Evolutionary conservation across 352 stramenopile genomes (phyloP), one percentile per base, ranked within the genome.

Genomic region (Pythium utonaiense): DNA sequence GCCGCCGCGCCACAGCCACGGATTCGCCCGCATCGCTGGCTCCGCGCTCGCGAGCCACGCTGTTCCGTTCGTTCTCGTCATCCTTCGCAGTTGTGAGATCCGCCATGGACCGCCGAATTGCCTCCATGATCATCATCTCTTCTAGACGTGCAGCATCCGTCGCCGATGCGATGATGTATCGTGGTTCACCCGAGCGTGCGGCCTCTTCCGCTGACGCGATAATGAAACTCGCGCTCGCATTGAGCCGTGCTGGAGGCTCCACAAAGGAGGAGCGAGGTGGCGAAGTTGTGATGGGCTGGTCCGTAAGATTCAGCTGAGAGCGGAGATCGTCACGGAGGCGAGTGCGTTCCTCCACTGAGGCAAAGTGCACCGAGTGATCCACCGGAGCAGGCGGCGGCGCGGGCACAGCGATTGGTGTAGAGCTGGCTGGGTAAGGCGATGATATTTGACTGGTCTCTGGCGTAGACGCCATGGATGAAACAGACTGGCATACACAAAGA

Each of bases 121-220:
- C 84, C 42, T 93, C 84, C 73, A 93, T 66, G 10, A 93, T 68
- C 81, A 93, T 90, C 53, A 93, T 68, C 50, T 93, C 81, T 49
- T 93, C 84, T 25, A 93, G 66, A 33, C 74, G 74, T 10, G 65
- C 72, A 21, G 80, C 80, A 40, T 90, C 80, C 13, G 72, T 70
- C 0, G 80, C 69, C 19, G 78, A 84, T 9, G 70, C 68, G 42
- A 70, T 62, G 24, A 70, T 65, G 41, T 65, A 70, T 25, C 57
- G 64, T 53, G 60, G 57, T 41, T 69, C 57, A 1, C 47, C 53
- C 10, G 65, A 17, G 19, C 53, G 60, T 28, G 62, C 66, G 2
- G 53, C 57, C 53, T 67, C 64, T 56, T 70, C 64, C 7, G 57
- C 40, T 14, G 64, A 60, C 1, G 64, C 48, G 21, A 70, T 66